Conservation (phyloP, 192 early-diverging fungal genomes). For the Coemansia sp. region DNA sequence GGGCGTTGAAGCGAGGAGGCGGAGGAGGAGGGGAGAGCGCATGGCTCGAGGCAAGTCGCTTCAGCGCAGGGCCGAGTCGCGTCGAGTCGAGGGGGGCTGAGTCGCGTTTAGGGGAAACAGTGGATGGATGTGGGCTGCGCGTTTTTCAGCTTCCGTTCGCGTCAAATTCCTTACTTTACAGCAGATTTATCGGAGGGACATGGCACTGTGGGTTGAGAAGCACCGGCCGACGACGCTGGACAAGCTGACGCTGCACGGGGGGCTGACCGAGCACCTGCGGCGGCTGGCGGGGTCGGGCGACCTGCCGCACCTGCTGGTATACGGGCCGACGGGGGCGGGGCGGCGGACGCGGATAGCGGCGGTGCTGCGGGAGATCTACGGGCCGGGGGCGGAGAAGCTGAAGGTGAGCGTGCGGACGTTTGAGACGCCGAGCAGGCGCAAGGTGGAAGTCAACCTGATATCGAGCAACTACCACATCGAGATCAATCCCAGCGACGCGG, state of each 20-base stretch:
- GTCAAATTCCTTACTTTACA: too few species aligned
- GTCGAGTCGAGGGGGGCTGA: slow-evolving; percentile 1
- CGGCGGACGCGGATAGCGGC: slow-evolving; percentile 94
- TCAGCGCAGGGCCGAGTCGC: neutral
- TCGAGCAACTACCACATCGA: slow-evolving; percentile 96
- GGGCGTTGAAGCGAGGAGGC: neutral
- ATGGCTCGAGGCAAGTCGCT: neutral
- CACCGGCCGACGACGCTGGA: slow-evolving; percentile 80
- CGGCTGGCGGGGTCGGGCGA: slow-evolving; percentile 73
- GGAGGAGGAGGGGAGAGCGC: neutral
- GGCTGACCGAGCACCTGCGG: slow-evolving; percentile 66
- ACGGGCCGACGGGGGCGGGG: slow-evolving; percentile 93
- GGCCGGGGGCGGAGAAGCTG: slow-evolving; percentile 86
- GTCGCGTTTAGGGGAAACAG: neutral
- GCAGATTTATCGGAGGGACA: neutral
- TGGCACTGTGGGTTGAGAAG: slow-evolving; percentile 91
- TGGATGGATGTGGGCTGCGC: neutral
- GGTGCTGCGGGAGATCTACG: slow-evolving; percentile 82
- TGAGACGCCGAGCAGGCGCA: slow-evolving; percentile 75
- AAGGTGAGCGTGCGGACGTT: slow-evolving; percentile 86
- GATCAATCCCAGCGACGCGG: slow-evolving; percentile 95
- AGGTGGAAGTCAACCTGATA: slow-evolving; percentile 81
- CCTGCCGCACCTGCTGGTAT: slow-evolving; percentile 92
- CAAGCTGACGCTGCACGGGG: slow-evolving; percentile 75
- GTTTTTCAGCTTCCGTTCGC: neutral